Evolutionary conservation across 1,139 yeast species (phyloP).

Genomic region (Suhomyces wounanorum): DNA sequence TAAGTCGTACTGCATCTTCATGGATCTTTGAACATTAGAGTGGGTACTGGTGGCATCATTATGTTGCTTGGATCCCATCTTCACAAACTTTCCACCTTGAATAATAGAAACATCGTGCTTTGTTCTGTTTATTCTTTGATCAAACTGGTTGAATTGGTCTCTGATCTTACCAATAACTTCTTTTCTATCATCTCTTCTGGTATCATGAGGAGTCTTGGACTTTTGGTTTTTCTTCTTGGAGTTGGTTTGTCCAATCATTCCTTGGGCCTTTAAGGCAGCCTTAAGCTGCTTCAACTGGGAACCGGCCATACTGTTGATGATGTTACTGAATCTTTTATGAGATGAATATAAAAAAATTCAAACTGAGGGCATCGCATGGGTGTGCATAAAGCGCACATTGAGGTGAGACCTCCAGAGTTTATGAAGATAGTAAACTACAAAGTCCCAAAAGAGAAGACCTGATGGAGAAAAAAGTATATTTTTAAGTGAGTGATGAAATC

Average conservation of each 20-base stretch:
- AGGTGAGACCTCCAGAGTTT: not conserved
- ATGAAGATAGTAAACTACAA: too few species aligned
- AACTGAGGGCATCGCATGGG: constrained; percentile 2
- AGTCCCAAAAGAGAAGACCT: too few species aligned
- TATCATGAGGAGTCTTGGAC: constrained; percentile 62
- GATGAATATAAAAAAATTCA: constrained; percentile 3
- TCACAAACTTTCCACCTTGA: constrained; percentile 54
- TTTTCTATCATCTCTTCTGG: constrained; percentile 66
- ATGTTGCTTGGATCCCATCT: constrained; percentile 55
- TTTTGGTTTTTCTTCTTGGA: constrained; percentile 55
- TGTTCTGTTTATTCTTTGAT: constrained; percentile 66
- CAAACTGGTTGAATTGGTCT: constrained; percentile 87
- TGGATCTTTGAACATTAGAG: constrained; percentile 74
- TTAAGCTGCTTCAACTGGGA: constrained; percentile 85
- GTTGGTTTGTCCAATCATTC: constrained; percentile 81
- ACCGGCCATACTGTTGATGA: constrained; percentile 63
- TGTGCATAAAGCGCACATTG: not conserved
- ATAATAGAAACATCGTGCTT: constrained; percentile 66
- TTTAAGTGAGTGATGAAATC: too few species aligned
- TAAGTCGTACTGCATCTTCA: constrained; percentile 68
- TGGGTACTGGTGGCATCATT: constrained; percentile 52
- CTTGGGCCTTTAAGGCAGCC: constrained; percentile 73
- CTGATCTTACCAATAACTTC: constrained; percentile 63
- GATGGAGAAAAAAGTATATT: too few species aligned
- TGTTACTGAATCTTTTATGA: constrained; percentile 1